phyloP scores from a whole-genome alignment of 805 yeast genomes.

The Candida ortonii region DNA sequence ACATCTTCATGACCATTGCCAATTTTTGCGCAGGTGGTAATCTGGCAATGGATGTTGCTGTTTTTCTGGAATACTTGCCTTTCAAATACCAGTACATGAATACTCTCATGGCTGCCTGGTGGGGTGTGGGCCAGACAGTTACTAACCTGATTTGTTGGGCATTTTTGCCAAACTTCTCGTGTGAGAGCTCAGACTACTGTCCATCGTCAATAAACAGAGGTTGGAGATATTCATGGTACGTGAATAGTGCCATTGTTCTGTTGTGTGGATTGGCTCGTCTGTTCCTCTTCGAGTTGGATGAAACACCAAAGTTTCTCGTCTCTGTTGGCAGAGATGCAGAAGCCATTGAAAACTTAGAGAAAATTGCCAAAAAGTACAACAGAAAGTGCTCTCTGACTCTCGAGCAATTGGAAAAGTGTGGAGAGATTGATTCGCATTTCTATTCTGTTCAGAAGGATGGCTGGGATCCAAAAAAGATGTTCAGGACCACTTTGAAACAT shows the following conservation, averaged over 20 bases:
- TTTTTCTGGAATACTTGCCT: constrained; percentile 49
- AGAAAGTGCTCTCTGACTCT: constrained; percentile 37
- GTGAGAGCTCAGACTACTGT: constrained; percentile 40
- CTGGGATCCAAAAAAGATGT: constrained; percentile 15
- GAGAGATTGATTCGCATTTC: constrained; percentile 22
- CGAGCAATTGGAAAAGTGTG: constrained; percentile 40
- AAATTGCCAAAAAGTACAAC: constrained; percentile 42
- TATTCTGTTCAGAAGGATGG: constrained; percentile 7
- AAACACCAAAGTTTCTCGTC: constrained; percentile 27
- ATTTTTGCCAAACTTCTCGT: constrained; percentile 43
- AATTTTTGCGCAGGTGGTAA: constrained; percentile 53
- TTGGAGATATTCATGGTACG: constrained; percentile 53
- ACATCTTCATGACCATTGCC: constrained; percentile 40
- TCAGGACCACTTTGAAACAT: constrained; percentile 31
- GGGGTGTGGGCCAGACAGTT: constrained; percentile 55
- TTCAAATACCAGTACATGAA: constrained; percentile 44
- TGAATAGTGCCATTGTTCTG: constrained; percentile 45
- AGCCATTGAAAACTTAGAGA: constrained; percentile 39
- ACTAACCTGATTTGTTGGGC: constrained; percentile 49
- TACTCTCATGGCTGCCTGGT: constrained; percentile 51
- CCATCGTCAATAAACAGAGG: constrained; percentile 44
- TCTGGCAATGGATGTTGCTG: constrained; percentile 46
- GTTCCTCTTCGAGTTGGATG: constrained; percentile 40
- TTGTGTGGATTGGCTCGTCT: constrained; percentile 44
- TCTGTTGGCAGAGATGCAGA: constrained; percentile 43